Conservation (phyloP, 208 protist genomes). For the Wallacemonas sp. region DNA sequence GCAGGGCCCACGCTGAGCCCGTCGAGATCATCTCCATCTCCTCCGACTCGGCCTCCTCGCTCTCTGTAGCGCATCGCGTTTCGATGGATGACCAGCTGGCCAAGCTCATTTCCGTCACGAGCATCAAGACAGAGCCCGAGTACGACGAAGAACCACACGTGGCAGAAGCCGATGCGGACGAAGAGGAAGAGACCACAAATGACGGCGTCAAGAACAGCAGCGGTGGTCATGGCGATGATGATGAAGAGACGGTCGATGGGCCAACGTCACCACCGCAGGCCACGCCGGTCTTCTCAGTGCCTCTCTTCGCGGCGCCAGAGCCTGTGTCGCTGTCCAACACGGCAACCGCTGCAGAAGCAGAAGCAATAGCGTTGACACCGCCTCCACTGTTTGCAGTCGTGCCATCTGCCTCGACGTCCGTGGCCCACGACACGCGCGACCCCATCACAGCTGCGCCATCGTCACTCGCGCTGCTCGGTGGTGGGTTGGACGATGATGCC, state of each 20-base stretch:
- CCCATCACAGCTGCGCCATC: no score
- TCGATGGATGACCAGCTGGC: not conserved
- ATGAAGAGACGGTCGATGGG: not conserved
- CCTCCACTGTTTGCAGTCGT: no score
- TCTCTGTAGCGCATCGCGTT: not conserved
- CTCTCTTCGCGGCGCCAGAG: not conserved
- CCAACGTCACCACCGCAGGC: no score
- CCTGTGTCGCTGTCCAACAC: not conserved
- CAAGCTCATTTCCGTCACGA: not conserved
- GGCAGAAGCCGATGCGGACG: no score
- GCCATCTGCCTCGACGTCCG: no score
- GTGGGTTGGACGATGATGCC: no score
- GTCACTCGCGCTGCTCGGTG: no score
- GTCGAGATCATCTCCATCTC: slow-evolving; percentile 9
- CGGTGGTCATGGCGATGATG: not conserved
- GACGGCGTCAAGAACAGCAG: no score
- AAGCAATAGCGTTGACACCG: no score
- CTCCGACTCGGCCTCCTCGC: slow-evolving; percentile 2
- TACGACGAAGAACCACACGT: not conserved
- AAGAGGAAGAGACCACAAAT: no score
- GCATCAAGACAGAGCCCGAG: slow-evolving; percentile 6
- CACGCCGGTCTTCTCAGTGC: not conserved
- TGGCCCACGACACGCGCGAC: no score
- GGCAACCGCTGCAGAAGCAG: no score
- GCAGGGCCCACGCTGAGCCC: not conserved